Conservation (phyloP, 208 protist species). For the Leishmania guyanensis region DNA sequence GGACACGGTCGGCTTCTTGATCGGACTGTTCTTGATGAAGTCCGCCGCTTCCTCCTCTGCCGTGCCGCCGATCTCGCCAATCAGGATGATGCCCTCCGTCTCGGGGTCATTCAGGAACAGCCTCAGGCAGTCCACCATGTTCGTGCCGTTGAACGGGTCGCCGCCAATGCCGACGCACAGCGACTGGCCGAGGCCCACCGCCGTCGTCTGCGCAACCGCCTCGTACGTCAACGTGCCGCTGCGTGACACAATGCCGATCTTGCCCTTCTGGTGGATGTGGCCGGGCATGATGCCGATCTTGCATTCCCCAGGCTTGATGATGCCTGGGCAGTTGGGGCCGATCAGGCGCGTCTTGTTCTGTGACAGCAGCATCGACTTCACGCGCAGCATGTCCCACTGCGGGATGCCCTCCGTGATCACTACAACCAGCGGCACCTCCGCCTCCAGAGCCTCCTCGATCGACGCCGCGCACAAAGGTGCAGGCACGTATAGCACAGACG, state of each 20-base stretch:
- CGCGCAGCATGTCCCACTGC: constrained; percentile 97
- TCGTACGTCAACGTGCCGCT: constrained; percentile 99
- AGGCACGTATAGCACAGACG: constrained; percentile 98
- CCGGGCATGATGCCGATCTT: constrained; percentile 99
- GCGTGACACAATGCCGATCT: constrained; percentile 99
- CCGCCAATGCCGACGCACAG: constrained; percentile 98
- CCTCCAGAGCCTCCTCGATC: constrained; percentile 97
- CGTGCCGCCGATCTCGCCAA: constrained; percentile 99
- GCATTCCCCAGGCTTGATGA: constrained; percentile 98
- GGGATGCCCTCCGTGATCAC: constrained; percentile 99
- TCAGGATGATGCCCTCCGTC: constrained; percentile 98
- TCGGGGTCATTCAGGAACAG: constrained; percentile 97
- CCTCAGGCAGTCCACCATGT: constrained; percentile 98
- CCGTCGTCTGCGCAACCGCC: constrained; percentile 98
- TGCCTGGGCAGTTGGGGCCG: constrained; percentile 98
- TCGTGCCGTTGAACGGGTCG: constrained; percentile 99
- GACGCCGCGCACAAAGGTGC: constrained; percentile 94
- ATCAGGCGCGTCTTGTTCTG: constrained; percentile 96
- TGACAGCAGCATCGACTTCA: constrained; percentile 92
- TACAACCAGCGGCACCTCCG: constrained; percentile 97
- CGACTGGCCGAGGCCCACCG: constrained; percentile 95
- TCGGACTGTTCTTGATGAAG: constrained; percentile 95
- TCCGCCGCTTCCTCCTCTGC: constrained; percentile 99
- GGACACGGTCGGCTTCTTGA: constrained; percentile 96
- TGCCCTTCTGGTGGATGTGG: constrained; percentile 98